A percentile compares a stretch with the other conserved stretches of the same genome.
Conservation (phyloP, 1,284 basidiomycete genomes). For the Jaminaea rosea region DNA sequence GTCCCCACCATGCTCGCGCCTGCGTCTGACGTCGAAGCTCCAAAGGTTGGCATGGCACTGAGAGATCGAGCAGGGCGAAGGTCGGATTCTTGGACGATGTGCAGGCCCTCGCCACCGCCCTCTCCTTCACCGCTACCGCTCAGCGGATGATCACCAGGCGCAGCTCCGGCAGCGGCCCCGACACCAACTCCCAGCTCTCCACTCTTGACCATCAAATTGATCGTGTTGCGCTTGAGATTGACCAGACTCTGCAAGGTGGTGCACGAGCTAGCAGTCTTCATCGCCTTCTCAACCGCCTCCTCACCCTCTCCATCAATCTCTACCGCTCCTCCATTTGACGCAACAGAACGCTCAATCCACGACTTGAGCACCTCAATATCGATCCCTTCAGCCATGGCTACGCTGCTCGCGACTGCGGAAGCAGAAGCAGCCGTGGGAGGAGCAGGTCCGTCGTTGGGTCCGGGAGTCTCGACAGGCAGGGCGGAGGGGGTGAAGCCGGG, state of each 20-base stretch:
- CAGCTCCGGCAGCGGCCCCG: not conserved
- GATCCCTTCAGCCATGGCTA: slow-evolving; percentile 36
- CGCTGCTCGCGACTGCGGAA: not conserved
- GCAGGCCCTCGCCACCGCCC: not conserved
- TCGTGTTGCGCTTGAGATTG: slow-evolving; percentile 39
- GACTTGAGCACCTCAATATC: slow-evolving; percentile 23
- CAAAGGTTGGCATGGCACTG: not conserved
- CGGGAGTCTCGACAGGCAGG: not conserved
- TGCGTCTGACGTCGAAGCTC: not conserved
- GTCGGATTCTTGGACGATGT: not conserved
- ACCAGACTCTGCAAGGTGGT: slow-evolving; percentile 40
- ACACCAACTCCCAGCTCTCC: not conserved
- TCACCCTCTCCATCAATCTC: slow-evolving; percentile 2
- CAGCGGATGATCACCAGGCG: no score
- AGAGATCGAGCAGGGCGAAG: not conserved
- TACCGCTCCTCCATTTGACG: slow-evolving; percentile 1
- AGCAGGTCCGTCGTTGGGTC: not conserved
- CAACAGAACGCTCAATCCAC: slow-evolving; percentile 31
- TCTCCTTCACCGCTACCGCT: not conserved
- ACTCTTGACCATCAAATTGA: slow-evolving; percentile 15
- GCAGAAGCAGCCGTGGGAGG: not conserved
- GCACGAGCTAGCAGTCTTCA: slow-evolving; percentile 10
- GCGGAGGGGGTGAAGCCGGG: not conserved
- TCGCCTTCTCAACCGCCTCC: slow-evolving; percentile 12
- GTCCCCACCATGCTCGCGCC: slow-evolving; percentile 7